Base-by-base conservation (phyloP, 1,139 yeast species). In the Taphrina sp. region DNA sequence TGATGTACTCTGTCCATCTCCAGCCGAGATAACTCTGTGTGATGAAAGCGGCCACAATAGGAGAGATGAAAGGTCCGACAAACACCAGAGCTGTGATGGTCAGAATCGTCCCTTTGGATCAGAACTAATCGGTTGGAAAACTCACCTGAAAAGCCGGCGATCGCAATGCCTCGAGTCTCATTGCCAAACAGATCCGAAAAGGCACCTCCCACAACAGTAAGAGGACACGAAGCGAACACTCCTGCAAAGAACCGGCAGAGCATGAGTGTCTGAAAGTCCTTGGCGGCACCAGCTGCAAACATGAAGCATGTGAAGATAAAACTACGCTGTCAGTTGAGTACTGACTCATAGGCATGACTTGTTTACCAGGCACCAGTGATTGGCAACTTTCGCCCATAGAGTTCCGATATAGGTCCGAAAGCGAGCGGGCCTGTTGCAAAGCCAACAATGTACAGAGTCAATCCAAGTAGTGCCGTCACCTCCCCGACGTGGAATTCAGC, bases 191-290 rank as follows among this genome's bases (percentile, higher is more conserved):
- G 70, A 69, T 89, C 96, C 58, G 84, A 76, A 60, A 88, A 78
- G 3, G 95, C 81, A 59, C 95, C 96, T 59, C 92, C 94, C n/a
- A 92, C 95, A 62, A 87, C 80, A 2, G 95, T 82, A 66, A 89
- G 74, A 0, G 95, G 89, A 5, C 96, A 95, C 3, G 92, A 81
- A 0, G 94, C 86, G 58, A 85, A 76, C 28, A 84, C 74, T 2
- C 96, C 96, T 34, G 89, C 77, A 63, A 89, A 79, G 67, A 88
- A 85, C 63, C 96, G 75, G 54, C 86, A 71, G 2, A 87, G 83
- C 53, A 87, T 72, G 31, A 73, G 63, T 1, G 68, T 65, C 1
- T 69, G 68, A 42, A 83, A 74, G 61, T 80, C 80, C 26, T 74
- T 69, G 1, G 81, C 71, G 51, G 82, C 72, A 0, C 85, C 85